Evolutionary conservation across 1,284 basidiomycete species (phyloP).

Genomic region (Tilletiopsis washingtonensis): DNA sequence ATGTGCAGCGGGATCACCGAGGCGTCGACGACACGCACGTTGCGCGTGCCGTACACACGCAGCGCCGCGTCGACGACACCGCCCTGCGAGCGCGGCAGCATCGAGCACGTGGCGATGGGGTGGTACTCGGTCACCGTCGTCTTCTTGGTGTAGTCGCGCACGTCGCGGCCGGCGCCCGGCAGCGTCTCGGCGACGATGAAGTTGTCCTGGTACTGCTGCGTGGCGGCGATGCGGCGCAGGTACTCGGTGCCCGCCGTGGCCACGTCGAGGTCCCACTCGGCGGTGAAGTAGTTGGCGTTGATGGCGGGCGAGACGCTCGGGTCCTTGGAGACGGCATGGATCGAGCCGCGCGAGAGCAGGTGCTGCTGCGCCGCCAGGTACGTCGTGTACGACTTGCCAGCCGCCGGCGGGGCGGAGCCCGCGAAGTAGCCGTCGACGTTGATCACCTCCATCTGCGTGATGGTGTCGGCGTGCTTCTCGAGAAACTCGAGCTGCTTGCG

Average conservation of each 20-base stretch:
- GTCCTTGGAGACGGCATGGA: conserved; percentile 55
- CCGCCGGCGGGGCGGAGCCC: conserved; percentile 23
- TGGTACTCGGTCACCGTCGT: conserved; percentile 45
- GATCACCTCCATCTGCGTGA: conserved; percentile 41
- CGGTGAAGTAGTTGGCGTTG: conserved; percentile 56
- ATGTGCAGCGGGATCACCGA: conserved; percentile 41
- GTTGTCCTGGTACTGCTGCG: conserved; percentile 21
- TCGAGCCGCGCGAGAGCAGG: conserved; percentile 53
- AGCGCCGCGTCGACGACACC: conserved; percentile 62
- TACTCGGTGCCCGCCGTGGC: conserved; percentile 31
- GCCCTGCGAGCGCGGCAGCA: conserved; percentile 58
- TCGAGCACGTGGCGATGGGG: conserved; percentile 58
- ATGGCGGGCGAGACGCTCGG: conserved; percentile 57
- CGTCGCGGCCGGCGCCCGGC: conserved; percentile 24
- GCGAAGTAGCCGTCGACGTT: conserved; percentile 42
- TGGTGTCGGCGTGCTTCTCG: conserved; percentile 17
- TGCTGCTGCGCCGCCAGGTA: conserved; percentile 55
- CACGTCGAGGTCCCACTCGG: conserved; percentile 28
- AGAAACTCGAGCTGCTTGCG: conserved; percentile 40
- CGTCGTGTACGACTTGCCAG: conserved; percentile 35
- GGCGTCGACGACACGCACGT: conserved; percentile 54
- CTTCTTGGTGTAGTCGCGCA: conserved; percentile 43
- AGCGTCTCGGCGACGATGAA: conserved; percentile 24
- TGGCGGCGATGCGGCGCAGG: conserved; percentile 27
- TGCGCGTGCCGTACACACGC: conserved; percentile 60